Evolutionary conservation across 176 grass and related monocot species (phyloP).

Genomic region (Paspalum vaginatum): DNA sequence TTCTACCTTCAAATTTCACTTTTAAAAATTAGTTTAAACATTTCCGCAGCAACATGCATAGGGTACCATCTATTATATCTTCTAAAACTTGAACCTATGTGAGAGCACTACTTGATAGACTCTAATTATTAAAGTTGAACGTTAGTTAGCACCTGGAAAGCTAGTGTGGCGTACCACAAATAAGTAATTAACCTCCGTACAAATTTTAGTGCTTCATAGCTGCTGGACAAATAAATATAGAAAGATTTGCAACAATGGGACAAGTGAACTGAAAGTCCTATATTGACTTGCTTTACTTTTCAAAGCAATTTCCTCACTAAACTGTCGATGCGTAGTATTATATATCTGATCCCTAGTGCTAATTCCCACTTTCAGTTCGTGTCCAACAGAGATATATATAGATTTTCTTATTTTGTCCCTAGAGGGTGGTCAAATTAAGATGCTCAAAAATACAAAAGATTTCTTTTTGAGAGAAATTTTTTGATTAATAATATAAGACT

Average conservation of each 20-base stretch:
- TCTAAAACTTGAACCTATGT: too few relatives aligned
- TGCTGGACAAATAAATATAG: slow-evolving; percentile 4
- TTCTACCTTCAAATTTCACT: too few relatives aligned
- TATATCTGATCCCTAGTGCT: background rate
- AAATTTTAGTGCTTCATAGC: slow-evolving; percentile 8
- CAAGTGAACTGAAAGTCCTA: background rate
- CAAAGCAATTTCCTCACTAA: slow-evolving; percentile 31
- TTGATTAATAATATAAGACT: background rate
- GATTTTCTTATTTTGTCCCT: slow-evolving; percentile 1
- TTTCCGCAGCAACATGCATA: too few relatives aligned
- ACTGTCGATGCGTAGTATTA: slow-evolving; percentile 22
- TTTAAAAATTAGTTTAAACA: too few relatives aligned
- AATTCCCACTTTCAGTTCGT: background rate
- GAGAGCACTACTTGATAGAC: too few relatives aligned
- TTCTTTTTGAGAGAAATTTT: background rate
- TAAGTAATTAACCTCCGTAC: background rate
- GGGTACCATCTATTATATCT: too few relatives aligned
- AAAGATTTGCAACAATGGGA: slow-evolving; percentile 31
- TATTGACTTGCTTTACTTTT: slow-evolving; percentile 27
- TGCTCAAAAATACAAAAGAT: background rate
- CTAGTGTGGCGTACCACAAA: background rate
- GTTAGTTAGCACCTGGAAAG: slow-evolving; percentile 18
- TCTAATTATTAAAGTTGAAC: too few relatives aligned
- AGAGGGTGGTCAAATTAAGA: background rate
- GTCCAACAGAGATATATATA: background rate